Percentiles rank a stretch among this genome's conserved stretches.
Evolutionary conservation across 139 green algal species (phyloP).

Genomic region (Zygnema cylindricum): DNA sequence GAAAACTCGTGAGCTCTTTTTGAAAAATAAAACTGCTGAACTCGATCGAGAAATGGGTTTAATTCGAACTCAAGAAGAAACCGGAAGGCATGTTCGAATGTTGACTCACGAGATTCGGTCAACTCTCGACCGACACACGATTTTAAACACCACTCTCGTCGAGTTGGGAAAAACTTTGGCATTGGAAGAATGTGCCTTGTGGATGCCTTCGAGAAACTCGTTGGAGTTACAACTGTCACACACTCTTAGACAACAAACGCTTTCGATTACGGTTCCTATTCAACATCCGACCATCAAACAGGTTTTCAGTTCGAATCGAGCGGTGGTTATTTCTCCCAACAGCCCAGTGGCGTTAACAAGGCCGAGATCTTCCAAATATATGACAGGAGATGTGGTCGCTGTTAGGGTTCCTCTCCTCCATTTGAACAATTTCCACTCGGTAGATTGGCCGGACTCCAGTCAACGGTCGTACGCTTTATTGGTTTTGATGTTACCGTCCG

Average conservation of each 20-base stretch:
- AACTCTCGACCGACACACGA: constrained; percentile 54
- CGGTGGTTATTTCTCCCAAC: constrained; percentile 55
- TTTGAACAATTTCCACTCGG: constrained; percentile 47
- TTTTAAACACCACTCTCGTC: constrained; percentile 55
- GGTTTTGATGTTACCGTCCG: constrained; percentile 56
- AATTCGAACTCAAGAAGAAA: constrained; percentile 54
- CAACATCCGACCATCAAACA: constrained; percentile 52
- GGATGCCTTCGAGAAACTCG: constrained; percentile 37
- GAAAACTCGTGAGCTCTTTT: constrained; percentile 52
- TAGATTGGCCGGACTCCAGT: constrained; percentile 32
- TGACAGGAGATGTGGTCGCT: constrained; percentile 51
- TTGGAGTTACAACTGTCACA: constrained; percentile 33
- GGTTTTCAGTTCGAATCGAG: constrained; percentile 52
- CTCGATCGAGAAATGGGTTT: constrained; percentile 56
- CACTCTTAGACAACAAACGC: constrained; percentile 17
- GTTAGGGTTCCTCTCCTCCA: constrained; percentile 55
- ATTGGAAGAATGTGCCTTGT: constrained; percentile 44
- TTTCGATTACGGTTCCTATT: constrained; percentile 40
- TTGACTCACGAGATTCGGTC: constrained; percentile 57
- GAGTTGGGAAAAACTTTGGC: constrained; percentile 43
- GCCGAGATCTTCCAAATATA: constrained; percentile 32
- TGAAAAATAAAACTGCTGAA: constrained; percentile 55
- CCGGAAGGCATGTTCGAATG: constrained; percentile 44
- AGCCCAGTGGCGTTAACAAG: constrained; percentile 35
- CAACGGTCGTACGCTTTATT: constrained; percentile 44